Evolutionary conservation across 148 eudicot genomes (phyloP).

Genomic region (Amaranthus cruentus): DNA sequence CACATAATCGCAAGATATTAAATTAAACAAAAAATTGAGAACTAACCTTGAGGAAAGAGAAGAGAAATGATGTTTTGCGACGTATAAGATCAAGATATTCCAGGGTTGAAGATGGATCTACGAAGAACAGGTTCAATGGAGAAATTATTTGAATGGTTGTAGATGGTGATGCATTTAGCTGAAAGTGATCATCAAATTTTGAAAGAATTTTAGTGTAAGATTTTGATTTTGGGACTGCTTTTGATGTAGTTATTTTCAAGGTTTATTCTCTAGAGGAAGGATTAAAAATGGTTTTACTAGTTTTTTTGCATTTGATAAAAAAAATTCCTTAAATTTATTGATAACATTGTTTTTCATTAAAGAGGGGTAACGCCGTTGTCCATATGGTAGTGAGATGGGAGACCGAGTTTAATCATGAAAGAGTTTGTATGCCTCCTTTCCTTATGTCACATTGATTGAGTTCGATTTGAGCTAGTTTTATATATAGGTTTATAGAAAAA

Average conservation of each 20-base stretch:
- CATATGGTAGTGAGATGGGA: too few species aligned
- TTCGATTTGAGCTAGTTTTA: too few species aligned
- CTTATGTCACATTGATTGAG: too few species aligned
- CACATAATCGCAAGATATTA: background rate
- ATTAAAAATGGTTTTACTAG: too few species aligned
- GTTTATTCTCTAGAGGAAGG: background rate
- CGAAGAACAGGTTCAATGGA: background rate
- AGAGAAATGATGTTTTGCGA: background rate
- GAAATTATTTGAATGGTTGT: background rate
- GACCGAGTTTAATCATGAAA: too few species aligned
- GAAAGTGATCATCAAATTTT: constrained; percentile 1
- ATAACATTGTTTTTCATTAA: too few species aligned
- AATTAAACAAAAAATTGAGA: background rate
- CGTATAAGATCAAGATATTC: background rate
- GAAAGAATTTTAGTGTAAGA: background rate
- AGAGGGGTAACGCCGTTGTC: too few species aligned
- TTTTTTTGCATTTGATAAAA: too few species aligned
- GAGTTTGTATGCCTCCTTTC: too few species aligned
- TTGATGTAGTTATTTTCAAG: background rate
- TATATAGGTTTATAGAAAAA: too few species aligned
- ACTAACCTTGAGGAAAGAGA: constrained; percentile 9
- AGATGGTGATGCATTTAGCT: constrained; percentile 7
- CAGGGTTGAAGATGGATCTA: background rate
- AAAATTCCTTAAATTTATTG: too few species aligned
- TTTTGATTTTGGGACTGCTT: too few species aligned